A percentile compares a stretch with the other conserved stretches of the same genome.
phyloP scores from a whole-genome alignment of 306 rosid genomes.

The Castanea crenata region DNA sequence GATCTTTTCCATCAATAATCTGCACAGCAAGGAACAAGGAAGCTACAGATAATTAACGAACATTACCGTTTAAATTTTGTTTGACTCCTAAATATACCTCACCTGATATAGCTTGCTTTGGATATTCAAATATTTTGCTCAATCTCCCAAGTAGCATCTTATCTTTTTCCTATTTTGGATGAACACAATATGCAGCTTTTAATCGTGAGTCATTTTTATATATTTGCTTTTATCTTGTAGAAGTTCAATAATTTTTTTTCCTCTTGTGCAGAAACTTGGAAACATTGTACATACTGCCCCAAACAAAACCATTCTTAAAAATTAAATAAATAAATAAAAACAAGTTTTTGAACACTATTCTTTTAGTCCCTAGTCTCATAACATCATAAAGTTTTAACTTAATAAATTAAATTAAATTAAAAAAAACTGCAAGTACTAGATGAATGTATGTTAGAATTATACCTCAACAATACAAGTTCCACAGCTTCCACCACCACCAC shows the following conservation, averaged over 20 bases:
- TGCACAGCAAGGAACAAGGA: slow-evolving; percentile 29
- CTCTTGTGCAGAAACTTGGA: not conserved
- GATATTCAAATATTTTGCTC: not conserved
- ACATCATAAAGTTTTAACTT: not conserved
- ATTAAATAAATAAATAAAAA: not conserved
- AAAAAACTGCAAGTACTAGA: not conserved
- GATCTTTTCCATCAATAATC: slow-evolving; percentile 77
- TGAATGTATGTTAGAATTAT: slow-evolving; percentile 6
- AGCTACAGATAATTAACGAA: not conserved
- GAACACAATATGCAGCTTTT: not conserved
- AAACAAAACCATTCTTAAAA: not conserved
- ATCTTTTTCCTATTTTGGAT: not conserved
- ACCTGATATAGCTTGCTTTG: not conserved
- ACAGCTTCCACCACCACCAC: slow-evolving; percentile 93
- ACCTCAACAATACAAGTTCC: slow-evolving; percentile 95
- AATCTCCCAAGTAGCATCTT: not conserved
- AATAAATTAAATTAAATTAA: not conserved
- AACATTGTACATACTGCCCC: not conserved
- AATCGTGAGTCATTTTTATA: not conserved
- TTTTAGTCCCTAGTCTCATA: not conserved
- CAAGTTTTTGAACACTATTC: not conserved
- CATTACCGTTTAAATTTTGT: not conserved
- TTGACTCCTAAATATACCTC: not conserved
- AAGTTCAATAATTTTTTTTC: not conserved
- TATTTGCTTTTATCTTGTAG: not conserved